Conservation (phyloP, 805 yeast genomes). For the Metschnikowia colocasiae region DNA sequence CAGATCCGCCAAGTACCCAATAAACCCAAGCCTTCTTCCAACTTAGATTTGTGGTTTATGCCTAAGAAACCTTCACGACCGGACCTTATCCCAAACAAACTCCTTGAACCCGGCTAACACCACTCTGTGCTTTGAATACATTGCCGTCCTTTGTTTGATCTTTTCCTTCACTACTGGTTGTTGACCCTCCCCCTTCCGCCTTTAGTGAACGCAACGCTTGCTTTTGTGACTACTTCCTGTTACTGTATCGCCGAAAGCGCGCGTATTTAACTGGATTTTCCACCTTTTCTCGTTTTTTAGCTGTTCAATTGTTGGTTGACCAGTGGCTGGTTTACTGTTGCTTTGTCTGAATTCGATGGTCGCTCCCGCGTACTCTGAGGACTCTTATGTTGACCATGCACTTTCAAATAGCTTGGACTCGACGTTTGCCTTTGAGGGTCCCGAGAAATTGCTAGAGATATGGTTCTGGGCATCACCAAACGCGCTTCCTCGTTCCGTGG, state of each 20-base stretch:
- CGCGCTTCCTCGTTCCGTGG: slow-evolving; percentile 35
- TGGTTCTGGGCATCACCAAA: slow-evolving; percentile 67
- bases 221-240: slow-evolving; percentile 1
- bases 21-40: background rate
- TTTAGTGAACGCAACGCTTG: slow-evolving; percentile 16
- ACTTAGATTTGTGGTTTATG: slow-evolving; percentile 29
- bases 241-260: background rate
- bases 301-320: background rate
- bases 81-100: slow-evolving; percentile 24
- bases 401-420: slow-evolving; percentile 79
- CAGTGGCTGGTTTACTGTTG: background rate
- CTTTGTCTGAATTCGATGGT: slow-evolving; percentile 26
- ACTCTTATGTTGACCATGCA: slow-evolving; percentile 69
- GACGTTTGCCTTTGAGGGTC: slow-evolving; percentile 93
- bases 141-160: background rate
- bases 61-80: slow-evolving; percentile 46
- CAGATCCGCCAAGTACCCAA: background rate
- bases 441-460: slow-evolving; percentile 86
- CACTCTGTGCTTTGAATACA: background rate
- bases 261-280: background rate
- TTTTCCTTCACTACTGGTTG: slow-evolving; percentile 28
- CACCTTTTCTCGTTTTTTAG: background rate
- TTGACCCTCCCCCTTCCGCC: slow-evolving; percentile 37
- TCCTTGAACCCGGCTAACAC: slow-evolving; percentile 45
- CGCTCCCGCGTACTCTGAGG: slow-evolving; percentile 41